Percentiles rank a stretch among this genome's conserved stretches.
phyloP scores from a whole-genome alignment of 1,284 basidiomycete genomes.

The Anthracocystis walkeri region DNA sequence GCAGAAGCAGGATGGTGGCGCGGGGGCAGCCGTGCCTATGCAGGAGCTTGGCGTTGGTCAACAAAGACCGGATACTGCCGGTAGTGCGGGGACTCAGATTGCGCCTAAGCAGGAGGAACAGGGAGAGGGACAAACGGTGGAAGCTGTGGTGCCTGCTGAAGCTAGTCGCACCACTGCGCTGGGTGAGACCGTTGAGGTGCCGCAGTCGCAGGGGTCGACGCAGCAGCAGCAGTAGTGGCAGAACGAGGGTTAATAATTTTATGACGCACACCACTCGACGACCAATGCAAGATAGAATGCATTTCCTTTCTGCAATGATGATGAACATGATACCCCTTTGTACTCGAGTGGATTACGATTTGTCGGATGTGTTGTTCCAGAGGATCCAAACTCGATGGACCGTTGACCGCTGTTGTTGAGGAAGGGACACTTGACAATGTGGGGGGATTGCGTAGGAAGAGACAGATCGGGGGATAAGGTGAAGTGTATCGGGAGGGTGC shows the following conservation, averaged over 20 bases:
- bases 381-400: too few relatives aligned
- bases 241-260: neutral
- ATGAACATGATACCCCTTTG: slow-evolving; percentile 2
- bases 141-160: slow-evolving; percentile 22
- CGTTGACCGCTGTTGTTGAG: too few relatives aligned
- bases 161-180: slow-evolving; percentile 28
- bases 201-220: neutral
- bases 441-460: too few relatives aligned
- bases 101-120: neutral
- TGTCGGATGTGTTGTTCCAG: neutral
- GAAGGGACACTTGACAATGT: too few relatives aligned
- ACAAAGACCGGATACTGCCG: neutral
- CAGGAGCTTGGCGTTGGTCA: slow-evolving; percentile 21
- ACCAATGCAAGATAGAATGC: neutral
- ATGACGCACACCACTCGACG: neutral
- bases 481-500: too few relatives aligned
- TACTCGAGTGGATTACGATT: too few relatives aligned
- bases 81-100: neutral
- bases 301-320: neutral
- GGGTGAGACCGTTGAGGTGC: slow-evolving; percentile 15
- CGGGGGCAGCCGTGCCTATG: slow-evolving; percentile 25
- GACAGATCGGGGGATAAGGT: too few relatives aligned
- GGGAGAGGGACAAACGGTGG: too few relatives aligned
- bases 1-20: slow-evolving; percentile 1
- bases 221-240: neutral